Evolutionary conservation across 345 rosid genomes (phyloP), one percentile per base, ranked within the genome.

Genomic region (Eucalyptus cloeziana): DNA sequence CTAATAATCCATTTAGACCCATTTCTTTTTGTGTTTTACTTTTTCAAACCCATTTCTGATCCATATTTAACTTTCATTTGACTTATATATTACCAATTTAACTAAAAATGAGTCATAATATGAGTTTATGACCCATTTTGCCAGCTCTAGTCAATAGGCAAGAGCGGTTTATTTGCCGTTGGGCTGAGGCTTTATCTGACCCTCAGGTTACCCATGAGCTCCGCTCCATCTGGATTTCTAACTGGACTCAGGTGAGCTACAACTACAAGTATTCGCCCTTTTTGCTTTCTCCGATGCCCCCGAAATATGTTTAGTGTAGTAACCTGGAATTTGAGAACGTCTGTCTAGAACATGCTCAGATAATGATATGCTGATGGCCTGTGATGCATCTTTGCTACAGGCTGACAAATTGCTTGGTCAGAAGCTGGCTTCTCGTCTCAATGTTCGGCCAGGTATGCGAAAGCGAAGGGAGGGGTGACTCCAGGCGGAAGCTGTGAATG

Each of bases 151-250:
- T 43, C 87, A 86, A 62, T 93, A 97, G 98, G 96, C 97, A 98
- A 94, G 99, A 95, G 69, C 90, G 99, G 60, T 96, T 95, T 56
- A 58, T 96, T 92, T 21, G 89, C 92, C 94, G 97, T 54, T 95
- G 95, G 94, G 93, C 94, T 86, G 95, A 94, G 2, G 94, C 97
- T 76, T 93, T 98, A 12, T 91, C 98, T 3, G 97, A 97, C 86
- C 96, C 97, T 22, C 98, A 98, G 21, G 94, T 95, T 76, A 98
- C 99, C 15, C 96, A 95, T 31, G 98, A 98, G 92, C 91, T 98
- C 87, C 94, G 96, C 87, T 90, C 94, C 92, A 94, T 97, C 90
- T 98, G 98, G 99, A 92, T 98, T 91, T 91, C 96, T 31, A 94
- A 93, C 93, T 96, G 97, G 96, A 88, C 96, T 90, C 94, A 96